Evolutionary conservation across 116 monocot species (phyloP), one percentile per base, ranked within the genome.

Genomic region (Cymodocea nodosa): DNA sequence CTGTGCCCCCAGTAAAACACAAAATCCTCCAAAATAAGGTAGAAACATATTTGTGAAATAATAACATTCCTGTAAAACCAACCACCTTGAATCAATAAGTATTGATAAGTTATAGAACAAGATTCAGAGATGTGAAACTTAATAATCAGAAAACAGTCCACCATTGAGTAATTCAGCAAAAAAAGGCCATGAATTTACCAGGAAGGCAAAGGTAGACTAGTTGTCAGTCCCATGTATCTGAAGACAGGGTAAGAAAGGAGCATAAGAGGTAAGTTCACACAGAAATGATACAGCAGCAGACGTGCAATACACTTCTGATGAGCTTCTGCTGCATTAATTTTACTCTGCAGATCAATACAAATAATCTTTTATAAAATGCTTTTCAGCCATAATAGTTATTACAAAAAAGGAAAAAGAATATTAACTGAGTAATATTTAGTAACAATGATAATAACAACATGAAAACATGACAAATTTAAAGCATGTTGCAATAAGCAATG

Each of bases 181-280:
- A 44, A 44, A 8, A 12, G 12, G 12, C 12, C 44, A 8, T 44
- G 44, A 1, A 44, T 12, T 44, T 94, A 94, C 94, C 89, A 94
- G 23, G 74, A 72, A 56, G 94, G 94, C 72, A 94, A 68, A 62
- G 94, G 94, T 66, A 94, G 82, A 65, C 70, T 78, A 77, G 78
- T 82, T 59, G 66, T 84, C 70, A 94, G 67, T 52, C 94, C 94
- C 94, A 89, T 89, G 76, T 73, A 82, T 78, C 67, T 78, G 81
- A 94, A 94, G 17, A 80, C 70, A 40, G 89, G 94, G 70, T 94
- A 94, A 1, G 94, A 94, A 51, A 79, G 20, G 12, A 89, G 64
- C 94, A 94, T 89, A 50, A 94, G 72, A 23, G 94, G 94, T 16
- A 94, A 77, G 53, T 94, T 94, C 54, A 89, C 94, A 70, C 84